Evolutionary conservation across 768 basidiomycete species (phyloP).

Genomic region (Pisolithus marmoratus): DNA sequence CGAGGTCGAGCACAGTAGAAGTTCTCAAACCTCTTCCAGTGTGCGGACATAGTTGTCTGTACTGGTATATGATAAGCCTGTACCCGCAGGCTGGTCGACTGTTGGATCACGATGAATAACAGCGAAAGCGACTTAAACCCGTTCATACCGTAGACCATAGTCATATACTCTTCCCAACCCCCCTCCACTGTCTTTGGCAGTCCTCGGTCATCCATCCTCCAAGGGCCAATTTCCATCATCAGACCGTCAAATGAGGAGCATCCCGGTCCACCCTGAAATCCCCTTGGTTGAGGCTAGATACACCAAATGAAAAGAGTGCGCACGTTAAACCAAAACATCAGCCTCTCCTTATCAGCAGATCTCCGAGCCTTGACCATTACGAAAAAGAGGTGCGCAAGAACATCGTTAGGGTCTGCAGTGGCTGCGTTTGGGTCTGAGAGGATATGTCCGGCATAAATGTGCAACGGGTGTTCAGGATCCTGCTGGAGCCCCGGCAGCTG

Average conservation of each 20-base stretch:
- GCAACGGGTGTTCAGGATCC: slow-evolving; percentile 63
- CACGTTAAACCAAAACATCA: slow-evolving; percentile 98
- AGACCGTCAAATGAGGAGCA: slow-evolving; percentile 97
- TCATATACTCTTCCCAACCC: slow-evolving; percentile 97
- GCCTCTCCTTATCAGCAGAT: slow-evolving; percentile 80
- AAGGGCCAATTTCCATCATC: slow-evolving; percentile 98
- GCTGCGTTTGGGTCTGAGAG: slow-evolving; percentile 65
- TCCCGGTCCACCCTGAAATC: slow-evolving; percentile 81
- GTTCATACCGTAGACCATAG: slow-evolving; percentile 80
- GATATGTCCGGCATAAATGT: slow-evolving; percentile 80
- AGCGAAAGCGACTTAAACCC: neutral
- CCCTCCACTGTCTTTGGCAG: slow-evolving; percentile 72
- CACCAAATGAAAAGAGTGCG: slow-evolving; percentile 14
- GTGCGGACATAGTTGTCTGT: slow-evolving; percentile 83
- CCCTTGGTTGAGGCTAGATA: neutral
- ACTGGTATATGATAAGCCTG: slow-evolving; percentile 86
- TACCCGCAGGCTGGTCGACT: slow-evolving; percentile 99
- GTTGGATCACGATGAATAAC: slow-evolving; percentile 8
- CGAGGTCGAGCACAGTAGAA: neutral
- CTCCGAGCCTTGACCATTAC: slow-evolving; percentile 84
- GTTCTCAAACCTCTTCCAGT: slow-evolving; percentile 51
- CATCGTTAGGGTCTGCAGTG: slow-evolving; percentile 46
- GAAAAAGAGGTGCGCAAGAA: slow-evolving; percentile 81
- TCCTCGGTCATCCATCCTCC: slow-evolving; percentile 69
- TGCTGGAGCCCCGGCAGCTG: slow-evolving; percentile 72